Base-by-base conservation (phyloP, 495 filamentous ascomycete species). In the Penicillium bovifimosum region DNA sequence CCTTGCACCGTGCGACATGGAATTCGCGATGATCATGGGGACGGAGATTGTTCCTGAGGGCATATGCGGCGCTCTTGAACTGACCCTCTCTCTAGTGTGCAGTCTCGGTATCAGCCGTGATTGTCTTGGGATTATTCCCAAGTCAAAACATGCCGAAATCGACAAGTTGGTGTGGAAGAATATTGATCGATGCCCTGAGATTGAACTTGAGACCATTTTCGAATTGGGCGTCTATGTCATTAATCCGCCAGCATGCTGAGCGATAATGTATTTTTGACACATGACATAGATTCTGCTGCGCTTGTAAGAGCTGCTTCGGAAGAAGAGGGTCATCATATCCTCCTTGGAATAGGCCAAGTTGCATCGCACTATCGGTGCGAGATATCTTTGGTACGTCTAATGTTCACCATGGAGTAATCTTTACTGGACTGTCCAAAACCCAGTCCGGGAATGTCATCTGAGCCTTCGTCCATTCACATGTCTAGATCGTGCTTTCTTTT, bases 161-260 rank as follows among this genome's bases (percentile, higher is more conserved):
- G 52, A 54, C n/a, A 34, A 49, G 24, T 34, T 20, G 36, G n/a
- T 54, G 0, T 54, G 52, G 52, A 34, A 42, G 7, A 47, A 54
- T 9, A 54, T 54, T 36, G 52, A 54, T 35, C 24, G 49, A 18
- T 47, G 38, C 9, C 29, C 45, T n/a, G 52, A 54, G n/a, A 20
- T 43, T 10, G 52, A 54, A 27, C 44, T 54, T 5, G 52, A 54
- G n/a, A n/a, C n/a, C 11, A 11, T 54, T 6, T 47, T 28, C 14
- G 52, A 54, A 11, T 10, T 54, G 18, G 52, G 52, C 13, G 31
- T 54, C 14, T 29, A 39, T 42, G 29, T 41, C 13, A 26, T 41
- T 10, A 38, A 42, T 7, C 1, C 0, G 17, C 47, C 9, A 18
- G 2, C 26, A 14, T 49, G 14, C 7, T 47, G 28, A 24, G 7